Conservation (phyloP, 768 basidiomycete species). For the Boletus vermiculosoides region DNA sequence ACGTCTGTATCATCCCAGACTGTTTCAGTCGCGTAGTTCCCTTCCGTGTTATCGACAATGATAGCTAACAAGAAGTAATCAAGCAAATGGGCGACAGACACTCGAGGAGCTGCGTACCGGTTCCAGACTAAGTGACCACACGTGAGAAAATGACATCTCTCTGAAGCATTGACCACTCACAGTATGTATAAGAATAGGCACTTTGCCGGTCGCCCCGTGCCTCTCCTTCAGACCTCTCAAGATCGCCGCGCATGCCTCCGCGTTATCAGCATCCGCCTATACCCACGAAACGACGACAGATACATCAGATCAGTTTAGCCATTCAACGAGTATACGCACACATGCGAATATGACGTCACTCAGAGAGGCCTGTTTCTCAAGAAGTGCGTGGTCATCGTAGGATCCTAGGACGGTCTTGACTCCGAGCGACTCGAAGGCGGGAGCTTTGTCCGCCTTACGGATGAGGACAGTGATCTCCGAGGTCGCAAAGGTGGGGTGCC, state of each 20-base stretch:
- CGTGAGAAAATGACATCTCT: not conserved
- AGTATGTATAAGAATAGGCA: slow-evolving; percentile 59
- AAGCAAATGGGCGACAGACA: not conserved
- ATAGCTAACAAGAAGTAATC: slow-evolving; percentile 32
- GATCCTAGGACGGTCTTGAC: slow-evolving; percentile 41
- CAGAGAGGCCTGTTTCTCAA: slow-evolving; percentile 44
- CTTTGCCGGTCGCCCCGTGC: slow-evolving; percentile 39
- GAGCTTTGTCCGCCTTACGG: slow-evolving; percentile 29
- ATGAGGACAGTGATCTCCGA: slow-evolving; percentile 31
- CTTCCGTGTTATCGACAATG: slow-evolving; percentile 45
- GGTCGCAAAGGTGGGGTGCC: slow-evolving; percentile 19
- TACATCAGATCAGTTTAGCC: not conserved
- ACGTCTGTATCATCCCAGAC: slow-evolving; percentile 52
- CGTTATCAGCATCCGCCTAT: slow-evolving; percentile 49
- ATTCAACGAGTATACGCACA: slow-evolving; percentile 24
- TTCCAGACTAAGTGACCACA: slow-evolving; percentile 43
- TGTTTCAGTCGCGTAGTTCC: slow-evolving; percentile 34
- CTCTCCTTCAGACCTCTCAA: slow-evolving; percentile 53
- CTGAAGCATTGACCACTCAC: slow-evolving; percentile 35
- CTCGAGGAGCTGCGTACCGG: slow-evolving; percentile 32
- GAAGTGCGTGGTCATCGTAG: slow-evolving; percentile 39
- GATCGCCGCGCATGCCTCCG: slow-evolving; percentile 43
- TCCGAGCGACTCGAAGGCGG: slow-evolving; percentile 22
- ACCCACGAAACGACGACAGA: not conserved
- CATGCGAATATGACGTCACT: slow-evolving; percentile 45